These are phyloP conservation scores for Saccharomyces kudriavzevii DNA, from an alignment of 805 yeast species.

Conservation along the genomic window DNA sequence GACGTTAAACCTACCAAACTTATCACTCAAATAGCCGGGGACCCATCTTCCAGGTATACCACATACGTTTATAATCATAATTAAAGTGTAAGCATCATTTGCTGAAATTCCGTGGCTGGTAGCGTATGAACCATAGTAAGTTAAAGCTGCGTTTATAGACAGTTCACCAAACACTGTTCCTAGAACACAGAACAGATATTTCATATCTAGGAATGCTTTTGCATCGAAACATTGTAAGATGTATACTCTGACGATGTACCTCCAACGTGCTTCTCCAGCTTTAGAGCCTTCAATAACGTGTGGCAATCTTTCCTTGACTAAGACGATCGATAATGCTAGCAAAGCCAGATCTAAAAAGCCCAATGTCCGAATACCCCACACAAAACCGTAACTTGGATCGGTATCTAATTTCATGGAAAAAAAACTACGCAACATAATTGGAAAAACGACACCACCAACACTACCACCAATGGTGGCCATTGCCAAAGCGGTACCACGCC, in stretches of 20 bases:
- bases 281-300: constrained; percentile 28
- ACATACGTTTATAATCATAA: constrained; percentile 37
- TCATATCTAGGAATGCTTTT: constrained; percentile 36
- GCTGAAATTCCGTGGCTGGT: constrained; percentile 36
- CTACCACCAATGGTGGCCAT: constrained; percentile 45
- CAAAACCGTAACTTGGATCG: constrained; percentile 34
- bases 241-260: constrained; percentile 21
- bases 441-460: constrained; percentile 47
- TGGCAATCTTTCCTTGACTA: constrained; percentile 40
- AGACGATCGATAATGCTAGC: constrained; percentile 26
- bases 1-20: constrained; percentile 47
- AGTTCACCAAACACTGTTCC: constrained; percentile 44
- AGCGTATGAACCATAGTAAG: constrained; percentile 46
- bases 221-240: constrained; percentile 30
- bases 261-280: constrained; percentile 13
- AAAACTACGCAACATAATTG: constrained; percentile 41
- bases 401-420: constrained; percentile 27
- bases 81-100: constrained; percentile 36
- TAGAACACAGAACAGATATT: constrained; percentile 36
- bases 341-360: constrained; percentile 38
- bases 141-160: constrained; percentile 36
- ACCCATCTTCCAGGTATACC: constrained; percentile 39
- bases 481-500: constrained; percentile 48
- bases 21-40: constrained; percentile 39
- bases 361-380: constrained; percentile 49